Evolutionary conservation across 1,139 yeast species (phyloP).

Genomic region (Yamadazyma buinensis): DNA sequence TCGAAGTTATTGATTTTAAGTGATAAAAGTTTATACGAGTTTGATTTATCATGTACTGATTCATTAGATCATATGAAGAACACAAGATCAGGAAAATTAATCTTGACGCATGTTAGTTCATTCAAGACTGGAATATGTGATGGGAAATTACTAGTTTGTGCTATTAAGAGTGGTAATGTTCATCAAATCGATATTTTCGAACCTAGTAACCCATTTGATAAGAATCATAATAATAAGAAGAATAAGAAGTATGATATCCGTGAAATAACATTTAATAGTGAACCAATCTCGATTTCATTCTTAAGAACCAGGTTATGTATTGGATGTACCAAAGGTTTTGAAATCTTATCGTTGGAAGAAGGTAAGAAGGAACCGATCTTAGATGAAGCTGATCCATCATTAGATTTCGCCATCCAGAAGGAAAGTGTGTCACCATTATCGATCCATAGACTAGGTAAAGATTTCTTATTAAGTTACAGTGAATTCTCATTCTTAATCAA

Average conservation of each 20-base stretch:
- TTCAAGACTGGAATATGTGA: conserved; percentile 92
- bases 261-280: conserved; percentile 80
- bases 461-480: conserved; percentile 81
- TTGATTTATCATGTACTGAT: conserved; percentile 68
- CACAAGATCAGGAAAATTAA: conserved; percentile 71
- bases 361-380: conserved; percentile 71
- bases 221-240: conserved; percentile 38
- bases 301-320: conserved; percentile 85
- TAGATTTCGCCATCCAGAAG: conserved; percentile 89
- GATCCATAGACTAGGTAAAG: conserved; percentile 83
- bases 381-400: conserved; percentile 95
- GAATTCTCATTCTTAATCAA: conserved; percentile 94
- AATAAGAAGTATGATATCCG: conserved; percentile 67
- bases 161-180: conserved; percentile 73
- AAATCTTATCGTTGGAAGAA: conserved; percentile 81
- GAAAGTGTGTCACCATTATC: conserved; percentile 84
- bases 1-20: conserved; percentile 77
- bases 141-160: conserved; percentile 84
- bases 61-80: conserved; percentile 67
- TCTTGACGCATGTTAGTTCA: conserved; percentile 80
- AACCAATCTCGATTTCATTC: conserved; percentile 88
- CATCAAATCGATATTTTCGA: conserved; percentile 85
- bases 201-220: conserved; percentile 58
- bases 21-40: conserved; percentile 79
- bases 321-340: conserved; percentile 96